A percentile compares a stretch with the other conserved stretches of the same genome.
phyloP scores from a whole-genome alignment of 106 monocot genomes.

The Dioscorea zingiberensis region DNA sequence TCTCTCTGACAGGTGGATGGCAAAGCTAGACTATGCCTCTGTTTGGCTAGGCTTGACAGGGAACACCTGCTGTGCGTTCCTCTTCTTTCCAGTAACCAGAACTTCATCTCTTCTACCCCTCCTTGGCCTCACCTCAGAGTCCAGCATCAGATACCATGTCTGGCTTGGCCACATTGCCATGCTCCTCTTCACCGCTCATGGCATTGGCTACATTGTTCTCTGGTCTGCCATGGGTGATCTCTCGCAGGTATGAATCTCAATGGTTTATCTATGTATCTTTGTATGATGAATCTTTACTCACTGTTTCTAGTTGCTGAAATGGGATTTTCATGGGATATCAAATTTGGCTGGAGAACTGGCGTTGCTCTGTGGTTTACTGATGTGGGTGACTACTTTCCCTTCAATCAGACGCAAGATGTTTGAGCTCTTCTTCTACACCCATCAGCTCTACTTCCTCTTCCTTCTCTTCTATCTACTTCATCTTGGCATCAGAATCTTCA shows the following conservation, averaged over 20 bases:
- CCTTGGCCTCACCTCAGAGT: conserved; percentile 59
- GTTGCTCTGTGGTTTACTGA: conserved; percentile 36
- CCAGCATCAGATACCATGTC: conserved; percentile 75
- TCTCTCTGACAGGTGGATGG: conserved; percentile 45
- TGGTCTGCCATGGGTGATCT: conserved; percentile 43
- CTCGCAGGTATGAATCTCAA: conserved; percentile 39
- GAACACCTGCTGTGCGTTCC: conserved; percentile 53
- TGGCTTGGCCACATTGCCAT: conserved; percentile 83
- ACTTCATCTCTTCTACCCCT: conserved; percentile 66
- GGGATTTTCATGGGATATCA: conserved; percentile 31
- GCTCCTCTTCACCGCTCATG: conserved; percentile 52
- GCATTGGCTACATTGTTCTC: conserved; percentile 39
- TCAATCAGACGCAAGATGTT: conserved; percentile 61
- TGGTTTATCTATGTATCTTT: no score
- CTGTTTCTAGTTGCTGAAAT: conserved; percentile 50
- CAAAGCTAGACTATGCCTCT: conserved; percentile 32
- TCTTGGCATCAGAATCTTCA: conserved; percentile 46
- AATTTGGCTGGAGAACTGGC: conserved; percentile 73
- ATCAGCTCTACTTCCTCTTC: conserved; percentile 70
- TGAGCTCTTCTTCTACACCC: conserved; percentile 92
- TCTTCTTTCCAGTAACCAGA: conserved; percentile 78
- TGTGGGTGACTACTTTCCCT: conserved; percentile 68
- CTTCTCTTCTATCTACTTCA: conserved; percentile 63
- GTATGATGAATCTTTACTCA: not conserved
- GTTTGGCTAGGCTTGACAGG: conserved; percentile 44